These are phyloP conservation scores for Alternaria hordeiaustralica DNA, from an alignment of 2,329 filamentous ascomycete species.

Conservation along the genomic window DNA sequence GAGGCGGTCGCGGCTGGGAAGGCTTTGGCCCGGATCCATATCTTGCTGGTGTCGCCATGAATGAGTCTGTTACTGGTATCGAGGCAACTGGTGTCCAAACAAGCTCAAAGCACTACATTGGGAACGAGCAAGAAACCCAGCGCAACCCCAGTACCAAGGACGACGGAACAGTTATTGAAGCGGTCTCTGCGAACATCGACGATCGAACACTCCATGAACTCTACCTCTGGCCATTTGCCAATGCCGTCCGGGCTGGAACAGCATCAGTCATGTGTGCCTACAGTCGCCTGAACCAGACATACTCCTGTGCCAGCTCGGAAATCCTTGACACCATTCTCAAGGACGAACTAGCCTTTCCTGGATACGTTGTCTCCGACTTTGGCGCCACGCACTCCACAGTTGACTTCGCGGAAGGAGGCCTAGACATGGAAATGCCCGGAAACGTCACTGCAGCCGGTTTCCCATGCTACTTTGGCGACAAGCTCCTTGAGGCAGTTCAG, in stretches of 20 bases:
- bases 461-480: conserved; percentile 46
- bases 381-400: conserved; percentile 53
- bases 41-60: conserved; percentile 50
- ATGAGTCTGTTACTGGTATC: conserved; percentile 47
- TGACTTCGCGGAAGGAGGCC: conserved; percentile 52
- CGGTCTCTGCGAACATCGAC: conserved; percentile 65
- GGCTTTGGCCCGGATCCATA: conserved; percentile 52
- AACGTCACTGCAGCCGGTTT: conserved; percentile 19
- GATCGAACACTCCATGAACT: conserved; percentile 57
- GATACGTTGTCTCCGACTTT: conserved; percentile 53
- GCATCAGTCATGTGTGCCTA: conserved; percentile 63
- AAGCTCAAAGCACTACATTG: conserved; percentile 62
- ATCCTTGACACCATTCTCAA: conserved; percentile 59
- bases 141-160: conserved; percentile 35
- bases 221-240: conserved; percentile 67
- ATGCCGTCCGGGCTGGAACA: conserved; percentile 64
- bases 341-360: conserved; percentile 58
- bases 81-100: conserved; percentile 52
- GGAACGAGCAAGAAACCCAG: conserved; percentile 65
- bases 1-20: conserved; percentile 54
- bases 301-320: conserved; percentile 46
- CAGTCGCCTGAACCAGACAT: conserved; percentile 37
- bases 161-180: conserved; percentile 57
- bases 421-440: conserved; percentile 58
- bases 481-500: conserved; percentile 44